Base-by-base conservation (phyloP, 2,329 filamentous ascomycete species). In the Ceratocystis alfenasii region DNA sequence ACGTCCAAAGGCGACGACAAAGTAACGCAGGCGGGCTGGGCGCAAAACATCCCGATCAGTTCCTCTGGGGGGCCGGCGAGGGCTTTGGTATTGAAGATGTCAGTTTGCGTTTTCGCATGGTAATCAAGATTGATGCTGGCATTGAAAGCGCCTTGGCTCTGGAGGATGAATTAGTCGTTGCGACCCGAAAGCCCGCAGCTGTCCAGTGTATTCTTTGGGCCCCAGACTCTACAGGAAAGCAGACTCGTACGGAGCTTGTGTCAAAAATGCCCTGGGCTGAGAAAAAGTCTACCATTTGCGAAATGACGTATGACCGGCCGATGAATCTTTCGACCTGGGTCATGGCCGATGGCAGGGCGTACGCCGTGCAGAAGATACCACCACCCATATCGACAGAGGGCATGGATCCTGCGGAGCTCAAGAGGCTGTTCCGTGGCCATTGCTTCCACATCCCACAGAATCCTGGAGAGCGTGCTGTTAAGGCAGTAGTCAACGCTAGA, bases 291-390 rank as follows among this genome's bases (percentile, higher is more conserved):
- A 84, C 81, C 1, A 84, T 97, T 64, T 79, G 81, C 20, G 89
- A 95, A 71, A 95, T 99, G 88, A 87, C 93, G 1, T 87, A 95
- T 73, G 94, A 99, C 74, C 84, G 93, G 68, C 93, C 94, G 0
- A 99, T 99, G 92, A 96, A 95, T 72, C 79, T 99, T 12, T 87
- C 89, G 8, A 90, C 92, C 8, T 99, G 94, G 94, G 84, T 96
- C 66, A 94, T 90, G 4, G 88, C 81, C 71, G 91, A 95, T 71
- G 94, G 94, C 5, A 86, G 85, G 73, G 91, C 87, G 1, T 97
- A 95, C 75, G 92, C 93, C 20, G 92, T 97, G 28, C 94, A 97
- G 75, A 85, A 90, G 68, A 79, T 84, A 50, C 74, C 78, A 2
- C 69, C 72, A 8, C 72, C 70, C 17, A 17, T 41, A 55, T 55